A percentile compares a stretch with the other conserved stretches of the same genome.
These are phyloP conservation scores for Neophaeococcomyces aloes DNA, from an alignment of 2,329 filamentous ascomycete species.

Conservation along the genomic window DNA sequence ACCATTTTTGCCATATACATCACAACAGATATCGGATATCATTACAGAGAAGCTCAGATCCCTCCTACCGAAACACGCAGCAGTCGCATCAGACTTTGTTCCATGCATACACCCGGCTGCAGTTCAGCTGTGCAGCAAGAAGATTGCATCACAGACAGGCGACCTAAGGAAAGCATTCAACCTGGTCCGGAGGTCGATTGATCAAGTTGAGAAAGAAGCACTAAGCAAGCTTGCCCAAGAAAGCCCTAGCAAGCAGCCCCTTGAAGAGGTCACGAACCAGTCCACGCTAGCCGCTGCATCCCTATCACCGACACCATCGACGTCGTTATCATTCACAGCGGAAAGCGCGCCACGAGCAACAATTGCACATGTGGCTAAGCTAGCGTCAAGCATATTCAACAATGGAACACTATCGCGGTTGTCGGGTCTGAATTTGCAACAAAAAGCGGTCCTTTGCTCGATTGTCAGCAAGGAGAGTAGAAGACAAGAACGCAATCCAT, in stretches of 20 bases:
- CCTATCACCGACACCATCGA: conserved; percentile 32
- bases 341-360: conserved; percentile 78
- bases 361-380: conserved; percentile 82
- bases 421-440: conserved; percentile 81
- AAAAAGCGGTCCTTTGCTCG: conserved; percentile 87
- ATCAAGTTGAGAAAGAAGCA: conserved; percentile 78
- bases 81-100: conserved; percentile 47
- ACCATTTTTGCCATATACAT: conserved; percentile 86
- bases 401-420: conserved; percentile 79
- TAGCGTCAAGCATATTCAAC: conserved; percentile 80
- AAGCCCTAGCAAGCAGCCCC: conserved; percentile 62
- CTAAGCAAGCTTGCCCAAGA: conserved; percentile 52
- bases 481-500: conserved; percentile 32
- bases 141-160: conserved; percentile 86
- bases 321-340: conserved; percentile 52
- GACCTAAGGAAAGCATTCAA: conserved; percentile 93
- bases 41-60: conserved; percentile 73
- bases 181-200: conserved; percentile 78
- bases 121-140: conserved; percentile 86
- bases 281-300: conserved; percentile 28
- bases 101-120: conserved; percentile 91
- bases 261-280: conserved; percentile 68
- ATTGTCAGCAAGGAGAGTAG: conserved; percentile 72
- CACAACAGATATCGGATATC: conserved; percentile 74
- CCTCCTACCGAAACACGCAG: conserved; percentile 49